Percentiles rank a stretch among this genome's conserved stretches.
phyloP scores from a whole-genome alignment of 805 yeast species.

The Isabelozyma rhagii region DNA sequence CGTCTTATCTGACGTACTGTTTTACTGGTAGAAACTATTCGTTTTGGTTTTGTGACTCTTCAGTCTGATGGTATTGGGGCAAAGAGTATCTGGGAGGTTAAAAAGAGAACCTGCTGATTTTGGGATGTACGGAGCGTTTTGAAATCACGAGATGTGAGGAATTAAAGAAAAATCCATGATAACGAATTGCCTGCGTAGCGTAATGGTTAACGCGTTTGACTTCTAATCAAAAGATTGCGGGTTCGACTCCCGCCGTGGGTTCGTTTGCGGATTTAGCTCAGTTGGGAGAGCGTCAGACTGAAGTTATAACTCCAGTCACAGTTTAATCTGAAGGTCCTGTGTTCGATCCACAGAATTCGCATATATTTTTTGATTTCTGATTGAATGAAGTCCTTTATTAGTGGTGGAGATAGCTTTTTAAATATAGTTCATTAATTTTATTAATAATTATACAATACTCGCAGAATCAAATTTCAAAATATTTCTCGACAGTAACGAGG shows the following conservation, averaged over 20 bases:
- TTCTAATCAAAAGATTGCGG: slow-evolving; percentile 65
- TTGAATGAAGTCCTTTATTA: neutral
- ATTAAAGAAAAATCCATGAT: too few species aligned
- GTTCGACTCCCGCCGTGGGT: slow-evolving; percentile 57
- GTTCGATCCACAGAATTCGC: slow-evolving; percentile 83
- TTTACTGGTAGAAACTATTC: too few species aligned
- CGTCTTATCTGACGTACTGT: too few species aligned
- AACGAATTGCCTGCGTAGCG: slow-evolving; percentile 52
- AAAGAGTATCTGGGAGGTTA: too few species aligned
- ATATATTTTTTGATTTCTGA: slow-evolving; percentile 19
- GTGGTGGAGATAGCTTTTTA: neutral
- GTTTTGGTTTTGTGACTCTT: too few species aligned
- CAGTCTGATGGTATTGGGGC: too few species aligned
- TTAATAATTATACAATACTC: neutral
- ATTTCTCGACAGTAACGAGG: slow-evolving; percentile 55
- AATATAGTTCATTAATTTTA: neutral
- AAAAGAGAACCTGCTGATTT: too few species aligned
- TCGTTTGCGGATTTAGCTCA: slow-evolving; percentile 34
- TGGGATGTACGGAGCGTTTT: too few species aligned
- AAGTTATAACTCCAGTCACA: slow-evolving; percentile 25
- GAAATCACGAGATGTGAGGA: too few species aligned
- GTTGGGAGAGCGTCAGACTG: slow-evolving; percentile 42
- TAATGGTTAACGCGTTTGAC: slow-evolving; percentile 68
- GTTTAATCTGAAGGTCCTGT: slow-evolving; percentile 77
- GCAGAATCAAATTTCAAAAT: slow-evolving; percentile 32